phyloP scores from a whole-genome alignment of 352 stramenopile genomes.

The Phytophthora constricta region DNA sequence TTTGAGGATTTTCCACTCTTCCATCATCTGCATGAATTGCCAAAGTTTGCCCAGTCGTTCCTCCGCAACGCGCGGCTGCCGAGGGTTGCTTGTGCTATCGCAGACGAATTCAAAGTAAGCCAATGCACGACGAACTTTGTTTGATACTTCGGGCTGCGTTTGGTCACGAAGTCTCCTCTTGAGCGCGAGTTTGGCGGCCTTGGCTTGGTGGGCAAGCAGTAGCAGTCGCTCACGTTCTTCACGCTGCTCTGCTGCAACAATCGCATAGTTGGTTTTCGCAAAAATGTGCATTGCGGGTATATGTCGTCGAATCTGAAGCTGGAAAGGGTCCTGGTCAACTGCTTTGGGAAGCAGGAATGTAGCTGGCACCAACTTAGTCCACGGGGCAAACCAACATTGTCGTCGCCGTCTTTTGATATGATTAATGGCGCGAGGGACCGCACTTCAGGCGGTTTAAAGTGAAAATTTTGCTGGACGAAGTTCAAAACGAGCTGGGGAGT shows the following conservation, averaged over 20 bases:
- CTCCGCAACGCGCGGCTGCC: slow-evolving; percentile 36
- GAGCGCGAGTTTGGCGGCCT: slow-evolving; percentile 50
- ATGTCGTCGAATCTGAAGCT: slow-evolving; percentile 61
- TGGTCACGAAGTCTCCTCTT: slow-evolving; percentile 44
- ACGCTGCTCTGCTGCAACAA: slow-evolving; percentile 53
- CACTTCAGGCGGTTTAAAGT: slow-evolving; percentile 49
- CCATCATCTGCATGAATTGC: slow-evolving; percentile 73
- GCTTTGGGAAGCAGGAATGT: slow-evolving; percentile 47
- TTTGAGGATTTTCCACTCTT: slow-evolving; percentile 83
- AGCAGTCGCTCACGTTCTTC: slow-evolving; percentile 64
- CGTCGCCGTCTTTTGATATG: slow-evolving; percentile 23
- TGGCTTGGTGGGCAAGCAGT: slow-evolving; percentile 51
- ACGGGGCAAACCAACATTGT: slow-evolving; percentile 24
- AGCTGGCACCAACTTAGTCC: slow-evolving; percentile 32
- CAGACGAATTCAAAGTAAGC: slow-evolving; percentile 70
- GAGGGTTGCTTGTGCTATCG: slow-evolving; percentile 54
- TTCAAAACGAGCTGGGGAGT: slow-evolving; percentile 68
- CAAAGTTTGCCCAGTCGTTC: slow-evolving; percentile 75
- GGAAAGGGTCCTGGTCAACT: slow-evolving; percentile 59
- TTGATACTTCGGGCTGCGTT: slow-evolving; percentile 41
- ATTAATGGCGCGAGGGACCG: slow-evolving; percentile 9
- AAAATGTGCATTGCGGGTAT: slow-evolving; percentile 66
- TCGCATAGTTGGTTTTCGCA: slow-evolving; percentile 37
- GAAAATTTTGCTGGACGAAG: slow-evolving; percentile 81
- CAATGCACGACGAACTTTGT: slow-evolving; percentile 63